Conservation (phyloP, 129 eudicot species). For the Lactuca sativa region DNA sequence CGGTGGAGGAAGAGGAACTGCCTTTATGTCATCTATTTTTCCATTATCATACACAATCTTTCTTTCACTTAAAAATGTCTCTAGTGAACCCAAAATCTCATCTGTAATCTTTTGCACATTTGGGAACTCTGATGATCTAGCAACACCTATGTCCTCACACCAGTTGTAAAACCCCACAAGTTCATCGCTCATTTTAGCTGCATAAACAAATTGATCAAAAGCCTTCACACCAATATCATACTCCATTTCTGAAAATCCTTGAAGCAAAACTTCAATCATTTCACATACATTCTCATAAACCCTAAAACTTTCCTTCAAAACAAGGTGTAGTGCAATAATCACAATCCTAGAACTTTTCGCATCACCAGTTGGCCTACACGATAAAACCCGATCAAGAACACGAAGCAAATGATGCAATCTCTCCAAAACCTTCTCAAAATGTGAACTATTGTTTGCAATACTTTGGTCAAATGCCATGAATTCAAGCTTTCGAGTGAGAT, state of each 20-base stretch:
- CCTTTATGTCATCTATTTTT: conserved; percentile 52
- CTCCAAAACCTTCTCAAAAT: conserved; percentile 49
- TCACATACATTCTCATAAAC: conserved; percentile 58
- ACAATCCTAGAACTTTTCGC: conserved; percentile 59
- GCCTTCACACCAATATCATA: conserved; percentile 55
- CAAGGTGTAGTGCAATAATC: conserved; percentile 44
- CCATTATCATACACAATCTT: conserved; percentile 43
- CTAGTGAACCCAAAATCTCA: conserved; percentile 54
- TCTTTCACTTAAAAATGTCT: conserved; percentile 53
- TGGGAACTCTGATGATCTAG: conserved; percentile 58
- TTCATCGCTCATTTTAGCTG: conserved; percentile 67
- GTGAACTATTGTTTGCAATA: conserved; percentile 42
- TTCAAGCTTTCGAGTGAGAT: conserved; percentile 63
- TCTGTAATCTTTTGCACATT: conserved; percentile 50
- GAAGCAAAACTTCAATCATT: conserved; percentile 47
- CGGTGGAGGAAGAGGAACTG: conserved; percentile 40
- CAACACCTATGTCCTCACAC: conserved; percentile 62
- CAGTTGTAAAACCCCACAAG: conserved; percentile 48
- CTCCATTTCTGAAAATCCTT: conserved; percentile 52
- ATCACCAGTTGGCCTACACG: conserved; percentile 62
- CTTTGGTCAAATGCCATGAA: conserved; percentile 50
- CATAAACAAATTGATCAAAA: conserved; percentile 59
- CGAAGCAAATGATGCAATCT: conserved; percentile 51
- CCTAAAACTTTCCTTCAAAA: conserved; percentile 67
- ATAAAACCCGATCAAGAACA: conserved; percentile 62